These are phyloP conservation scores for Aspergillus nidulans DNA, from an alignment of 495 filamentous ascomycete species.

Conservation along the genomic window DNA sequence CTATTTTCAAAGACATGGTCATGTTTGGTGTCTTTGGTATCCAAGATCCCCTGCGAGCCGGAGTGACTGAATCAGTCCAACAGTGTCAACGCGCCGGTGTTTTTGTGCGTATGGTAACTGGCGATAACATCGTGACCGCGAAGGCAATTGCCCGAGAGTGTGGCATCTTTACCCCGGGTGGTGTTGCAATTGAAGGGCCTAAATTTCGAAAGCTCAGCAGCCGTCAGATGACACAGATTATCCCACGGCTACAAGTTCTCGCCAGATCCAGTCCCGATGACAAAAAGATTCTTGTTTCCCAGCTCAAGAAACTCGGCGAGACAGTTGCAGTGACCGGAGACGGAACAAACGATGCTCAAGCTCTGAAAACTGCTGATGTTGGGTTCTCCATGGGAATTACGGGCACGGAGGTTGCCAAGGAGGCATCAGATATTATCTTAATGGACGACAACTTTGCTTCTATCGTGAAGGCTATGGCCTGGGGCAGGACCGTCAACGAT, in stretches of 20 bases:
- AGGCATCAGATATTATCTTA: conserved; percentile 88
- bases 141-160: conserved; percentile 80
- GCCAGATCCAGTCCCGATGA: conserved; percentile 82
- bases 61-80: conserved; percentile 72
- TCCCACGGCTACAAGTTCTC: conserved; percentile 77
- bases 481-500: conserved; percentile 87
- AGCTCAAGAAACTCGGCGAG: conserved; percentile 78
- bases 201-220: conserved; percentile 67
- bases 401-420: conserved; percentile 89
- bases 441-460: conserved; percentile 94
- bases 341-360: conserved; percentile 88
- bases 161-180: conserved; percentile 71
- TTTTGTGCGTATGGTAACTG: conserved; percentile 86
- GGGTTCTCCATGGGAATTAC: conserved; percentile 91
- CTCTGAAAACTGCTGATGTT: conserved; percentile 81
- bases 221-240: conserved; percentile 61
- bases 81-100: conserved; percentile 75
- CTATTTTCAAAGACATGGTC: conserved; percentile 73
- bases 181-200: conserved; percentile 79
- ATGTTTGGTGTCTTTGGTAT: conserved; percentile 80
- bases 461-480: conserved; percentile 82
- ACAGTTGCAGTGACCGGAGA: conserved; percentile 93
- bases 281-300: conserved; percentile 74
- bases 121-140: conserved; percentile 82
- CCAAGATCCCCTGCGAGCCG: conserved; percentile 77